A percentile compares a stretch with the other conserved stretches of the same genome.
Conservation (phyloP, 1,284 basidiomycete species). For the Leccinum solheimii region DNA sequence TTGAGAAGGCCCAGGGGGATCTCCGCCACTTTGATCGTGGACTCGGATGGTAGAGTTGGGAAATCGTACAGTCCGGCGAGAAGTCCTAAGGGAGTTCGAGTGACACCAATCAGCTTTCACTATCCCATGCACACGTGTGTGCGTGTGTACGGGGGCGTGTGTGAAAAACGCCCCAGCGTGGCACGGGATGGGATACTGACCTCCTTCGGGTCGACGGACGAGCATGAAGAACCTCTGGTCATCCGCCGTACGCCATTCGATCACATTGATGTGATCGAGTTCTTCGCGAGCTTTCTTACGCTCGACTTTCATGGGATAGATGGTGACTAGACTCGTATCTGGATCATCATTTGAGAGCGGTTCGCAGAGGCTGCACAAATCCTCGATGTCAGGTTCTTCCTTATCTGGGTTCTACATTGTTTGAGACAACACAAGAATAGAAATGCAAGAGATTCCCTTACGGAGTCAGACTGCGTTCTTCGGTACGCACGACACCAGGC, state of each 20-base stretch:
- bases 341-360: slow-evolving; percentile 47
- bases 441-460: not conserved
- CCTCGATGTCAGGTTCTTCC: slow-evolving; percentile 63
- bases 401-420: slow-evolving; percentile 8
- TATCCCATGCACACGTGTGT: not conserved
- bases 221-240: slow-evolving; percentile 67
- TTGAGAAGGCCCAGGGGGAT: slow-evolving; percentile 45
- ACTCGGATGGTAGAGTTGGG: slow-evolving; percentile 52
- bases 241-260: slow-evolving; percentile 66
- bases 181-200: slow-evolving; percentile 42
- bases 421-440: not conserved
- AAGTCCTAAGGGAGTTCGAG: slow-evolving; percentile 56
- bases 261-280: slow-evolving; percentile 79
- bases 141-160: not conserved
- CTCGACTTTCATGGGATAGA: slow-evolving; percentile 86
- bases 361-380: slow-evolving; percentile 72
- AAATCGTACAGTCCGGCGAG: slow-evolving; percentile 88
- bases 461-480: slow-evolving; percentile 10
- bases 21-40: slow-evolving; percentile 37
- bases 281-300: slow-evolving; percentile 87
- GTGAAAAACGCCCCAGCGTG: not conserved
- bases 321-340: slow-evolving; percentile 48
- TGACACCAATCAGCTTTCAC: slow-evolving; percentile 1
- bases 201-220: slow-evolving; percentile 79
- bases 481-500: slow-evolving; percentile 68